These are phyloP conservation scores for Colletotrichum sidae DNA, from an alignment of 2,329 filamentous ascomycete genomes.

Conservation along the genomic window DNA sequence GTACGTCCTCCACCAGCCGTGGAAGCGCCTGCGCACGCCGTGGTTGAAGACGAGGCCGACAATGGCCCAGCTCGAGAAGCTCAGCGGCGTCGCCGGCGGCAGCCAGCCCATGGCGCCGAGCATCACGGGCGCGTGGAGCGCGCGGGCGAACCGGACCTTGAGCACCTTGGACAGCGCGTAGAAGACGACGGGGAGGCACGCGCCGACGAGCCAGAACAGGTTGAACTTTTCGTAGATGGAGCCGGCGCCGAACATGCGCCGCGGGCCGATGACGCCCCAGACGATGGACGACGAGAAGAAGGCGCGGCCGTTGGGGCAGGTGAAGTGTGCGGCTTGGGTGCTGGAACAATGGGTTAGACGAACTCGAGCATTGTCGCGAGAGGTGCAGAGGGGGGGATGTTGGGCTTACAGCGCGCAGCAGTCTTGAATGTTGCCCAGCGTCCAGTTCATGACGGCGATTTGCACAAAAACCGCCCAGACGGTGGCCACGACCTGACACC, in stretches of 20 bases:
- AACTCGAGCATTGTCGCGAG: too few relatives aligned
- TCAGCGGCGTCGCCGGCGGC: constrained; percentile 70
- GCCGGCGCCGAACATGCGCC: constrained; percentile 64
- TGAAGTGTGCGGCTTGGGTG: constrained; percentile 53
- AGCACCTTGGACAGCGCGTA: constrained; percentile 52
- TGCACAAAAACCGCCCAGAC: constrained; percentile 56
- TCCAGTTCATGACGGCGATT: constrained; percentile 49
- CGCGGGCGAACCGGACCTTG: constrained; percentile 54
- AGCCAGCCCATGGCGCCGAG: constrained; percentile 65
- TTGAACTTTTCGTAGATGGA: constrained; percentile 39
- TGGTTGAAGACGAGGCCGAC: constrained; percentile 70
- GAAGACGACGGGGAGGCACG: constrained; percentile 59
- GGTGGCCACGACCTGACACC: constrained; percentile 70
- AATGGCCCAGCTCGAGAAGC: constrained; percentile 69
- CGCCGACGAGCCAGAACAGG: constrained; percentile 54
- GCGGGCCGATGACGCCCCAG: constrained; percentile 69
- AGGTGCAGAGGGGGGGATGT: neutral
- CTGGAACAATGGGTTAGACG: constrained; percentile 43
- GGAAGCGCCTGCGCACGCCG: constrained; percentile 62
- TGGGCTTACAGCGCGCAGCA: constrained; percentile 48
- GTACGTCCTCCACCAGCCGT: constrained; percentile 68
- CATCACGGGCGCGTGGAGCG: constrained; percentile 67
- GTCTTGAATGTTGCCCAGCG: constrained; percentile 56
- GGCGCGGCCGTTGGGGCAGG: constrained; percentile 53
- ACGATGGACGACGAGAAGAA: constrained; percentile 66